Evolutionary conservation across 306 rosid genomes (phyloP), one percentile per base, ranked within the genome.

Genomic region (Calophaca sinica): DNA sequence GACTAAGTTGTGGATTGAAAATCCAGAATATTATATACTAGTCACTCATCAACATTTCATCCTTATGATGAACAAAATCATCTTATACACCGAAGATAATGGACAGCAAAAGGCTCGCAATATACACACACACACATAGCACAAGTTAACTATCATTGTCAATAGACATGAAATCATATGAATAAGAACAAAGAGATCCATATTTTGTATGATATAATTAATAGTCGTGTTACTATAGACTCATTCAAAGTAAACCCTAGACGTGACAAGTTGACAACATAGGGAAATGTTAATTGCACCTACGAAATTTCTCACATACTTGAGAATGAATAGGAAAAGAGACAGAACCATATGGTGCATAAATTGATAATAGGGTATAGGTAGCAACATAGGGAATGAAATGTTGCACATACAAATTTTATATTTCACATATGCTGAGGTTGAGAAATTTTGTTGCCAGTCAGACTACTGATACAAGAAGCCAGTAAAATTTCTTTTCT

Each of bases 141-240:
- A 32, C 65, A 32, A 20, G 36, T 60, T 42, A 13, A 61, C 50
- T 38, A 65, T 46, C 15, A 65, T 61, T 58, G 13, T 31, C 48
- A 35, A 49, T 7, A 20, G 41, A 55, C 64, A 48, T 52, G 10
- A 53, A 63, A 63, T 42, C 5, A 15, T 42, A 53, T 5, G 2
- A n/a, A n/a, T n/a, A n/a, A n/a, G n/a, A n/a, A n/a, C n/a, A n/a
- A n/a, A n/a, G n/a, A n/a, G n/a, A n/a, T n/a, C n/a, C n/a, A n/a
- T n/a, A n/a, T 3, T 35, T 4, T 38, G 63, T 60, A 38, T 38
- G 8, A 5, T 38, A 42, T 39, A 68, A 63, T 4, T 6, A 51
- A 51, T 13, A n/a, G 44, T 48, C 29, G 70, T 2, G 29, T 26
- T 32, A 45, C 36, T 66, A 31, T 29, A 67, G 72, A 48, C 58